Evolutionary conservation across 208 protist genomes (phyloP).

Genomic region (Crithidia brevicula): DNA sequence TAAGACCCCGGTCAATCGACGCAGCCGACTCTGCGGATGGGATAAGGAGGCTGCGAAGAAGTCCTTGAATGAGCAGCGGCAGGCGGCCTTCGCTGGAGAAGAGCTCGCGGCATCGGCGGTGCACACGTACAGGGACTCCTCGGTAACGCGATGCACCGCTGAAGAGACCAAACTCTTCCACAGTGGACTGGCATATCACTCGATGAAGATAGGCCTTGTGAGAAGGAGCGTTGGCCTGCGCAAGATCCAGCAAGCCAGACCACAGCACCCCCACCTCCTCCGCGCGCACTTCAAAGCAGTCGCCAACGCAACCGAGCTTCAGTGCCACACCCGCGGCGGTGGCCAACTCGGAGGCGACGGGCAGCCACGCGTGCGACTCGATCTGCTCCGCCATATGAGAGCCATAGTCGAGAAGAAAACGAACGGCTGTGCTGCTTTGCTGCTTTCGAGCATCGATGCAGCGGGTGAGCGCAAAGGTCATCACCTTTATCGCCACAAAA

Average conservation of each 20-base stretch:
- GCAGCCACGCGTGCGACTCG: conserved; percentile 51
- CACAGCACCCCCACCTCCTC: conserved; percentile 29
- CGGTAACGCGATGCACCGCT: conserved; percentile 52
- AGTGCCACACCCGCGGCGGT: conserved; percentile 58
- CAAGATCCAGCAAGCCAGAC: conserved; percentile 17
- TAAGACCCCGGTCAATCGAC: conserved; percentile 42
- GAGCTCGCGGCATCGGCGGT: conserved; percentile 48
- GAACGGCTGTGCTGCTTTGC: conserved; percentile 26
- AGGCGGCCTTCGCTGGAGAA: conserved; percentile 47
- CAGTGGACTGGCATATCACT: conserved; percentile 34
- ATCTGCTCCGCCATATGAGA: conserved; percentile 23
- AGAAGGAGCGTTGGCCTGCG: conserved; percentile 2
- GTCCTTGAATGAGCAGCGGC: conserved; percentile 37
- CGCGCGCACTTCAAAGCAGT: conserved; percentile 3
- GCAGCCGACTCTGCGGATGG: conserved; percentile 11
- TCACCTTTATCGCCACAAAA: conserved; percentile 71
- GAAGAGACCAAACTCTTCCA: conserved; percentile 86
- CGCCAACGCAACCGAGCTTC: conserved; percentile 63
- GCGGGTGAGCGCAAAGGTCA: conserved; percentile 59
- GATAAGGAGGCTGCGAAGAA: conserved; percentile 35
- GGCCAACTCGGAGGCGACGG: conserved; percentile 66
- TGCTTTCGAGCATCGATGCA: conserved; percentile 26
- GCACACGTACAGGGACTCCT: conserved; percentile 56
- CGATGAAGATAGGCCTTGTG: conserved; percentile 25
- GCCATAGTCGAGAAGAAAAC: conserved; percentile 56